These are phyloP conservation scores for Spiraea crenata DNA, from an alignment of 331 rosid species.

Conservation along the genomic window DNA sequence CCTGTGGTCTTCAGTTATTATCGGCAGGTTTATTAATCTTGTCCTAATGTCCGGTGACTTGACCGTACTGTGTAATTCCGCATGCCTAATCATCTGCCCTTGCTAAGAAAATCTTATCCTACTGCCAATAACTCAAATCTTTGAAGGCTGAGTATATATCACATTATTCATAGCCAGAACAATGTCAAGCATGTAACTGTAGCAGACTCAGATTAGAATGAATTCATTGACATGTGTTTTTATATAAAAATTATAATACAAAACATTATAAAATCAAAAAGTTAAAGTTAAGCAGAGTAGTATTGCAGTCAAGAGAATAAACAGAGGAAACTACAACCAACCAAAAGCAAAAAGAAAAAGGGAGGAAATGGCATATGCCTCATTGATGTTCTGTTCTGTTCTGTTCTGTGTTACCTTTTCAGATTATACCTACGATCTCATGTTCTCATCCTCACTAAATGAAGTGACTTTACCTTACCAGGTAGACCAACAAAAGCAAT, in stretches of 20 bases:
- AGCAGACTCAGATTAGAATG: background rate
- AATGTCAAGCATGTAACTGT: background rate
- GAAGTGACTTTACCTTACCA: background rate
- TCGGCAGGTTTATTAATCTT: background rate
- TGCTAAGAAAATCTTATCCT: background rate
- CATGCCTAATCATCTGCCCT: too few species aligned
- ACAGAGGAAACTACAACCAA: slow-evolving; percentile 11
- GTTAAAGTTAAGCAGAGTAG: background rate
- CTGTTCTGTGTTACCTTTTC: slow-evolving; percentile 11
- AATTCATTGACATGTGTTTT: too few species aligned
- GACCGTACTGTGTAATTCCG: too few species aligned
- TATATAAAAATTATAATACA: background rate
- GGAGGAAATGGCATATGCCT: slow-evolving; percentile 30
- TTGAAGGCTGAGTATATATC: background rate
- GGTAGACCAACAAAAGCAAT: slow-evolving; percentile 19
- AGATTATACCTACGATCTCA: slow-evolving; percentile 6
- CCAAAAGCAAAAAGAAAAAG: slow-evolving; percentile 40
- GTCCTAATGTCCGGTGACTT: background rate
- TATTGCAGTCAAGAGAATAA: background rate
- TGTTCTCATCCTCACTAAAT: slow-evolving; percentile 6
- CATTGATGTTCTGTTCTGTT: slow-evolving; percentile 17
- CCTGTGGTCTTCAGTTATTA: background rate
- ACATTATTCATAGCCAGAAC: background rate
- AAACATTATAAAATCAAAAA: background rate
- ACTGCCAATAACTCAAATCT: background rate